Evolutionary conservation across 768 basidiomycete species (phyloP), one percentile per base, ranked within the genome.

Genomic region (Tylopilus felleus): DNA sequence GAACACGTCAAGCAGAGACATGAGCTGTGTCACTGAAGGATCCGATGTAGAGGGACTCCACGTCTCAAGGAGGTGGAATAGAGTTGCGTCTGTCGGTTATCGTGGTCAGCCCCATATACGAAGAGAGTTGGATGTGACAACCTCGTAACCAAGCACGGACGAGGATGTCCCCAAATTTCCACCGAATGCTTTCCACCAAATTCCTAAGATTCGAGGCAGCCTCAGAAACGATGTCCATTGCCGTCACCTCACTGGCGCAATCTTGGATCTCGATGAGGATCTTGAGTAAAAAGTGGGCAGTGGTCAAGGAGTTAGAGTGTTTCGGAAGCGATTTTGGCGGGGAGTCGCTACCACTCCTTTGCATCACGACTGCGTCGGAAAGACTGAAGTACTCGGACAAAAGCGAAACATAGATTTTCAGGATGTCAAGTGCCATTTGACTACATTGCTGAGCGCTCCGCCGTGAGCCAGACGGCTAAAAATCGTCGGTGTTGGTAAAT

Each of bases 181-280:
- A 96, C 65, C 88, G 81, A 10, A 83, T 80, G 54, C 83, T 90
- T 58, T 93, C 91, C 59, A 96, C 67, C 28, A 98, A 72, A 57
- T 77, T 82, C 66, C 82, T 89, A 52, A 97, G 65, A 41, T 77
- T 84, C 40, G 80, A 75, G n/a, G 77, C 72, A 5, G 77, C 82
- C 53, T 96, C 94, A n/a, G 75, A 77, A 1, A 86, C 83, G 33
- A 98, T 83, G 54, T 94, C 94, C 74, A 93, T 82, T 8, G 75
- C 78, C 43, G 81, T 81, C 27, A 96, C 68, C 61, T 99, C 97
- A 60, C 80, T 86, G 4, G 88, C 83, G 43, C 84, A 87, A 51
- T 98, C 97, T 61, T 88, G 86, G 6, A 98, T 77, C 66, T 98
- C 97, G 2, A 80, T 79, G 17, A 96, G 74, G 25, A 95, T 82